Base-by-base conservation (phyloP, 2,329 filamentous ascomycete species). In the Fusarium subtropicale region DNA sequence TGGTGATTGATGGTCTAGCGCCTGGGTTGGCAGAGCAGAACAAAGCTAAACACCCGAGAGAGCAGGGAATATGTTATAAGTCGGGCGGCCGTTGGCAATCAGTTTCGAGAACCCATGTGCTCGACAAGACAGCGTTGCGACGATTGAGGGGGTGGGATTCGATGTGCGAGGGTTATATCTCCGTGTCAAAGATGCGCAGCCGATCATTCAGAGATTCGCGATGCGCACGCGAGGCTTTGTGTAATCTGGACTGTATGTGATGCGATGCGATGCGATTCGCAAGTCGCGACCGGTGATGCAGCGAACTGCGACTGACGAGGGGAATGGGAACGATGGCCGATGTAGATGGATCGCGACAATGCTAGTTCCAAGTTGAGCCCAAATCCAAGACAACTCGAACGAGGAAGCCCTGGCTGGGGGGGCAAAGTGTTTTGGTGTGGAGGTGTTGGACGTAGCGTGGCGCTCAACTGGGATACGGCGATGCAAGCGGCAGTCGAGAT, bases 1-100 rank as follows among this genome's bases (percentile, higher is more conserved):
- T 85, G 64, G 58, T 75, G 74, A 55, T 60, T 74, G 75, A 56
- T 60, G 42, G 46, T 55, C 51, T 70, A 71, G 68, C 59, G 67
- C 68, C 61, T 36, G 48, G 42, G 58, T 44, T 60, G 41, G 34
- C 48, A 52, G 33, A 52, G 39, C 56, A 66, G 56, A 64, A 55
- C 61, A 56, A 60, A 58, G 54, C 54, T 64, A 56, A 59, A 58
- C 56, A 58, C 50, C 47, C 39, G 48, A 54, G 47, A 42, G 42
- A 68, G 53, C 59, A 69, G 50, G 66, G 62, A 70, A 56, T 63
- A 38, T 70, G 33, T 63, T 58, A 54, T 64, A 63, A 46, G 56
- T 69, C 60, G 67, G 63, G 55, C 65, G 62, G 64, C 57, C 69
- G 67, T 51, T 62, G 60, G 56, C 68, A 55, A 60, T 68, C 57